Base-by-base conservation (phyloP, 139 green algal genomes). In the Picochlorum sp. region DNA sequence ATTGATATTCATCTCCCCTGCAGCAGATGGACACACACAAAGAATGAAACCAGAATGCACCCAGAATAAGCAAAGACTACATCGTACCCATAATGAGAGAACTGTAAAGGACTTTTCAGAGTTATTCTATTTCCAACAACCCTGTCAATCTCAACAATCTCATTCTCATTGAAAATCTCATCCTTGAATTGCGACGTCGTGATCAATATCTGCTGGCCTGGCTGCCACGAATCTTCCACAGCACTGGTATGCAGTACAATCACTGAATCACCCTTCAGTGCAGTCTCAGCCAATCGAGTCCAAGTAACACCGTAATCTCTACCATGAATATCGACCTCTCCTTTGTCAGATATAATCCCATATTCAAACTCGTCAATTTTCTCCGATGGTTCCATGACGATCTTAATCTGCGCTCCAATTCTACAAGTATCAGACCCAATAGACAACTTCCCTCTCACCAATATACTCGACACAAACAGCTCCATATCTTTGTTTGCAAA, bases 1-100 rank as follows among this genome's bases (percentile, higher is more conserved):
- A 54, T 10, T 54, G 47, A 20, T 54, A 54, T 21, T 54, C 47
- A 26, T 24, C 47, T 26, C 47, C 47, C 47, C 45, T 51, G 6
- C 15, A 51, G 45, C 28, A 30, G 28, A 30, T 30, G 28, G 4
- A 23, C 28, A 51, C 15, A 51, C 6, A 51, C 16, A 15, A 51
- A 6, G 45, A 51, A 51, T 15, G 45, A 51, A n/a, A 51, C 45
- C 14, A 18, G 45, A 15, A 51, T 51, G 45, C 16, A 51, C n/a
- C n/a, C n/a, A n/a, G n/a, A n/a, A n/a, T n/a, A 18, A 15, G 2
- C 24, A 28, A 28, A 28, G 24, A 28, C 24, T 28, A 3, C 24
- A 51, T 51, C 45, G 45, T 51, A 51, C 45, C 47, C 47, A 54
- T 54, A 54, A 54, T 54, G 47, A 26, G 16, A 20, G n/a, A 54